These are phyloP conservation scores for Fraxinus quadrangulata DNA, from an alignment of 257 asterid genomes.

Conservation along the genomic window DNA sequence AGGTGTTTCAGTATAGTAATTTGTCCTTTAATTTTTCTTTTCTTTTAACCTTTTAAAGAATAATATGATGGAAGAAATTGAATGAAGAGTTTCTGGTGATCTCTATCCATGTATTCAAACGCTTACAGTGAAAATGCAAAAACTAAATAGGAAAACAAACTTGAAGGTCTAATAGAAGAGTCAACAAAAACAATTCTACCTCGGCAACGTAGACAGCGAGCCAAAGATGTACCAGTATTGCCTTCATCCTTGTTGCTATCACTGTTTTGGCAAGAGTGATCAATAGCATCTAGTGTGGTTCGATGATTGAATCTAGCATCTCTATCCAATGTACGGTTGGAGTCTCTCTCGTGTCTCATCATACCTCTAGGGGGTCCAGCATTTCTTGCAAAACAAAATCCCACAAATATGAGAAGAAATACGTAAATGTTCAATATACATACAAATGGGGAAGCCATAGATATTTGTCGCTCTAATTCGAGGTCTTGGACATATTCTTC, in stretches of 20 bases:
- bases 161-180: too few species aligned
- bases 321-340: conserved; percentile 32
- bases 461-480: conserved; percentile 38
- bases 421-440: neutral
- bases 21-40: too few species aligned
- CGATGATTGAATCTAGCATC: neutral
- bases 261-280: conserved; percentile 44
- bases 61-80: too few species aligned
- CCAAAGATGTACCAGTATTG: conserved; percentile 47
- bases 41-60: too few species aligned
- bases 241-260: conserved; percentile 30
- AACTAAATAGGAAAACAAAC: too few species aligned
- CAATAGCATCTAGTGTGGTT: too few species aligned
- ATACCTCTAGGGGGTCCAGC: conserved; percentile 17
- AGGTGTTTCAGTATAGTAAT: too few species aligned
- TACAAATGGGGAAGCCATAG: conserved; percentile 30
- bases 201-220: conserved; percentile 53
- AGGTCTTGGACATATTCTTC: conserved; percentile 51
- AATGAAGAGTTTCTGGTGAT: too few species aligned
- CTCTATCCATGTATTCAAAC: too few species aligned
- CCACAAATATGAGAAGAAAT: neutral
- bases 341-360: conserved; percentile 45
- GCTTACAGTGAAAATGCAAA: too few species aligned
- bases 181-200: conserved; percentile 59
- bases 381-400: conserved; percentile 59